Evolutionary conservation across 257 asterid species (phyloP).

Genomic region (Solanum tarijense): DNA sequence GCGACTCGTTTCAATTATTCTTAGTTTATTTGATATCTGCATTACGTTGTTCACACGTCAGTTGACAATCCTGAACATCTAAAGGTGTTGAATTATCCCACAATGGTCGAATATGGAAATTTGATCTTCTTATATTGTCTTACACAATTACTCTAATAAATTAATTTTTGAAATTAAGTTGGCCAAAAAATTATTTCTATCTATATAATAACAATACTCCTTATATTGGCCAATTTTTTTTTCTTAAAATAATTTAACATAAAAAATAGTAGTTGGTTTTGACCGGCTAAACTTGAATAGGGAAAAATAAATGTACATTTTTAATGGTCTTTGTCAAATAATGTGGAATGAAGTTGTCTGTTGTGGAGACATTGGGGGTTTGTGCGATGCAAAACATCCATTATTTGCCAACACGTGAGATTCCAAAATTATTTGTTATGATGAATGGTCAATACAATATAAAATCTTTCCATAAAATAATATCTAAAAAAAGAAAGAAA

Average conservation of each 20-base stretch:
- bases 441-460: neutral
- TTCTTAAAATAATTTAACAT: neutral
- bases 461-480: neutral
- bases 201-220: neutral
- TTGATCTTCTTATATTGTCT: neutral
- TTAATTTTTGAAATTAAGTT: too few relatives aligned
- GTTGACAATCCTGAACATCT: neutral
- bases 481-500: neutral
- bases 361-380: neutral
- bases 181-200: neutral
- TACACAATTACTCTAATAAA: neutral
- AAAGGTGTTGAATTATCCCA: neutral
- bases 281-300: neutral
- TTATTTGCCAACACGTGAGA: neutral
- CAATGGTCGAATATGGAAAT: rapidly evolving
- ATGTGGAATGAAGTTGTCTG: neutral
- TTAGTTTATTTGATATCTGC: neutral
- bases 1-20: too few relatives aligned
- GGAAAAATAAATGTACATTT: neutral
- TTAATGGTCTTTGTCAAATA: neutral
- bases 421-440: neutral
- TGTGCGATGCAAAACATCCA: neutral
- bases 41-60: neutral
- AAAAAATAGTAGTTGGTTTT: neutral
- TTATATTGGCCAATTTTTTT: neutral